phyloP scores from a whole-genome alignment of 2,329 filamentous ascomycete genomes.

The Alternaria rosae region DNA sequence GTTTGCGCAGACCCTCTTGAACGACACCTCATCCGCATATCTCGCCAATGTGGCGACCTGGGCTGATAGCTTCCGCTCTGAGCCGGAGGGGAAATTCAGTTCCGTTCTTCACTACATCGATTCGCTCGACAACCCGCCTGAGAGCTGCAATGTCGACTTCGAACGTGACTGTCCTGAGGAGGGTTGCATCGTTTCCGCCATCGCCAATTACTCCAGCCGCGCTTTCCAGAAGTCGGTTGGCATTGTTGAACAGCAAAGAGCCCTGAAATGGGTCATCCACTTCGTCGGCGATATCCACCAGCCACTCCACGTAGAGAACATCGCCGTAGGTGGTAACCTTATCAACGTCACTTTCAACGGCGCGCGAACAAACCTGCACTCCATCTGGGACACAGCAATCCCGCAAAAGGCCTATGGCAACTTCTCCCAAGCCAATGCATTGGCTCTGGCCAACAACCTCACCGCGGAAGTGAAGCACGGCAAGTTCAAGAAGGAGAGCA shows the following conservation, averaged over 20 bases:
- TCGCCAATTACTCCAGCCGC: conserved; percentile 58
- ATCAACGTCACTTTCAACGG: conserved; percentile 55
- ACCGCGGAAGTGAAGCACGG: conserved; percentile 51
- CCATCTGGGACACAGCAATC: conserved; percentile 56
- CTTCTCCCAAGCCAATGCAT: conserved; percentile 48
- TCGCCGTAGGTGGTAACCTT: conserved; percentile 54
- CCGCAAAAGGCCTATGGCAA: conserved; percentile 53
- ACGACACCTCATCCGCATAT: conserved; percentile 55
- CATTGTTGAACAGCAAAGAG: conserved; percentile 50
- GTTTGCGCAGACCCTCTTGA: conserved; percentile 56
- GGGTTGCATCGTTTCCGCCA: conserved; percentile 62
- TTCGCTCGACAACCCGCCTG: conserved; percentile 57
- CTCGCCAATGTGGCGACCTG: conserved; percentile 62
- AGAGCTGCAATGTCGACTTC: conserved; percentile 57
- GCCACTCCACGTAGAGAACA: conserved; percentile 67
- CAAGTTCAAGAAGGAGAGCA: conserved; percentile 42
- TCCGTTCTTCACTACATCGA: conserved; percentile 61
- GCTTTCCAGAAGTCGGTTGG: conserved; percentile 43
- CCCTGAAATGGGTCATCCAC: conserved; percentile 60
- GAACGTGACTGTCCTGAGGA: conserved; percentile 59
- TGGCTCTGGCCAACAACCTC: conserved; percentile 50
- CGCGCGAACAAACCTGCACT: conserved; percentile 53
- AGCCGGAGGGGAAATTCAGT: conserved; percentile 57
- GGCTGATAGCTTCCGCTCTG: conserved; percentile 61
- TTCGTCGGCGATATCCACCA: conserved; percentile 78